Evolutionary conservation across 2,329 filamentous ascomycete species (phyloP).

Genomic region (Fusarium tjaetaba): DNA sequence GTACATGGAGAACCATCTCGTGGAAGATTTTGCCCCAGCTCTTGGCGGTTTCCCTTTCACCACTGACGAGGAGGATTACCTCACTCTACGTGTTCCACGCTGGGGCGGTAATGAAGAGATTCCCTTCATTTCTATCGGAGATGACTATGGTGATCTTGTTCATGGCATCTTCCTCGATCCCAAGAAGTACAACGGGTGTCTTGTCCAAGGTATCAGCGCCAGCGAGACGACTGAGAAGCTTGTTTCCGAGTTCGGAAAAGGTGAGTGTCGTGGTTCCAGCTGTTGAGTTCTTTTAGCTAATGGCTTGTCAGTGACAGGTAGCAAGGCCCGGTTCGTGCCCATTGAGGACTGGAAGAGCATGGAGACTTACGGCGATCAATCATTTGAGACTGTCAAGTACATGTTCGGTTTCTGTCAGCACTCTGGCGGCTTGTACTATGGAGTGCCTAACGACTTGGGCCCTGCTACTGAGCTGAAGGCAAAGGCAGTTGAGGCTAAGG

Average conservation of each 20-base stretch:
- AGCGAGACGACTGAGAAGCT: constrained; percentile 45
- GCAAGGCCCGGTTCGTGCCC: constrained; percentile 46
- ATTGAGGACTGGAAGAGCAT: constrained; percentile 48
- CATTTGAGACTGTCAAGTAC: constrained; percentile 50
- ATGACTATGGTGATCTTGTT: constrained; percentile 58
- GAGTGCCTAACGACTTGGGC: constrained; percentile 40
- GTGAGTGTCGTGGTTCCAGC: constrained; percentile 7
- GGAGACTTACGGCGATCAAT: constrained; percentile 45
- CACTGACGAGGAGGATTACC: constrained; percentile 48
- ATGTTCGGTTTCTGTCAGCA: constrained; percentile 51
- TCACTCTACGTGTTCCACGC: constrained; percentile 50
- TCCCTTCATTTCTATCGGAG: constrained; percentile 51
- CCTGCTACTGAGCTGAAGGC: constrained; percentile 44
- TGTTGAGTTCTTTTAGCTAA: not conserved
- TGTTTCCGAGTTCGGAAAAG: constrained; percentile 47
- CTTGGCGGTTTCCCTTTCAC: constrained; percentile 54
- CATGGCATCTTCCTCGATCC: constrained; percentile 56
- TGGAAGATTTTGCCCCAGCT: constrained; percentile 46
- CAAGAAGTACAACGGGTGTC: constrained; percentile 47
- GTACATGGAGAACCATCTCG: constrained; percentile 56
- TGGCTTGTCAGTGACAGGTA: constrained; percentile 42
- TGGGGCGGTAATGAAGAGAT: constrained; percentile 52
- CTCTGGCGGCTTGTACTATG: constrained; percentile 48
- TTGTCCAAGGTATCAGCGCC: constrained; percentile 52
- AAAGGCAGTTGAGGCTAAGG: constrained; percentile 43